These are phyloP conservation scores for Schizopora paradoxa DNA, from an alignment of 1,284 basidiomycete genomes.

Conservation along the genomic window DNA sequence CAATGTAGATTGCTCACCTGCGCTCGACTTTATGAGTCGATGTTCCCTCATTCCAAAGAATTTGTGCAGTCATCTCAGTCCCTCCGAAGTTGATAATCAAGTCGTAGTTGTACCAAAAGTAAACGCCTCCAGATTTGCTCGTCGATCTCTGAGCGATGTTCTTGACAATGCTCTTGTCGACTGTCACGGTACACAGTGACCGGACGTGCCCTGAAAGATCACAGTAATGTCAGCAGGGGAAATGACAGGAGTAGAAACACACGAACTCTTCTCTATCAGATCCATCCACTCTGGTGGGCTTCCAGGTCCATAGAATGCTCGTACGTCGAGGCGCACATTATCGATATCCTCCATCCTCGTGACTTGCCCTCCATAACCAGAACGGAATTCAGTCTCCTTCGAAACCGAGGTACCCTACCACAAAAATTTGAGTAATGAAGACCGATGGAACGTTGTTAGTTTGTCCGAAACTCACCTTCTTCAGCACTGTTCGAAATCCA, in stretches of 20 bases:
- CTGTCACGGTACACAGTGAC: too few relatives aligned
- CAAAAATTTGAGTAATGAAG: not conserved
- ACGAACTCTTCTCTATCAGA: too few relatives aligned
- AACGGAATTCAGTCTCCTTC: slow-evolving; percentile 3
- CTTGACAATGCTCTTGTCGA: too few relatives aligned
- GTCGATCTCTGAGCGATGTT: too few relatives aligned
- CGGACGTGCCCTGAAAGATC: too few relatives aligned
- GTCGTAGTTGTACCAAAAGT: too few relatives aligned
- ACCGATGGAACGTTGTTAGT: not conserved
- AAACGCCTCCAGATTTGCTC: too few relatives aligned
- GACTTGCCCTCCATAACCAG: not conserved
- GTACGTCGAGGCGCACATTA: not conserved
- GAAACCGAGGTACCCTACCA: slow-evolving; percentile 1
- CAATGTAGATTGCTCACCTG: too few relatives aligned
- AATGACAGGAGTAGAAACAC: too few relatives aligned
- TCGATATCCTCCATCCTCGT: not conserved
- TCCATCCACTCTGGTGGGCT: slow-evolving; percentile 1
- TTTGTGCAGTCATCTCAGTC: slow-evolving; percentile 5
- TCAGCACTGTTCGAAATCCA: not conserved
- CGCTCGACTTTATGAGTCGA: too few relatives aligned
- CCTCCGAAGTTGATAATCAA: slow-evolving; percentile 1
- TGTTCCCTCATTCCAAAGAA: slow-evolving; percentile 1
- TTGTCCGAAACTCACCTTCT: not conserved
- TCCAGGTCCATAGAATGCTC: not conserved
- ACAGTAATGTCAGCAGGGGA: too few relatives aligned